Base-by-base conservation (phyloP, 2,329 filamentous ascomycete species). In the Fonsecaea monophora region DNA sequence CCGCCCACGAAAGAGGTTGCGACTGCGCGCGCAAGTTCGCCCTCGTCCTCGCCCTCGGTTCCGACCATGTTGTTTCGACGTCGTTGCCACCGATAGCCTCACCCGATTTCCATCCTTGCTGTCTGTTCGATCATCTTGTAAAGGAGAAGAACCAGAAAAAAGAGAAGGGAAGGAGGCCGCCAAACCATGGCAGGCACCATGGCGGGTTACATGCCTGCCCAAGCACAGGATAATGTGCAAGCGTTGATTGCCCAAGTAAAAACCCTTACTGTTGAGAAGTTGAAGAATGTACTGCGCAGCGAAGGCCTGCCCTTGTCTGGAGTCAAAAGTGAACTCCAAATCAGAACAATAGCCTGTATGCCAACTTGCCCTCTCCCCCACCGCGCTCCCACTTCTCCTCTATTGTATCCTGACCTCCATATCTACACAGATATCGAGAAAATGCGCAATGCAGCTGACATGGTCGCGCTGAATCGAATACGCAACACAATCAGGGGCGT, bases 301-400 rank as follows among this genome's bases (percentile, higher is more conserved):
- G 92, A 96, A 80, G 86, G 88, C 55, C 82, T 96, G 40, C 86
- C 87, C 71, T 90, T 92, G 68, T 91, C 90, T 34, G 95, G 95
- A 21, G 90, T 95, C 74, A 99, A 99, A 83, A 87, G 88, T 38
- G 86, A 91, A 50, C 82, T 98, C 67, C 93, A 97, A 79, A 81
- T 82, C 66, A 89, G 94, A 74, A 91, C 97, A 68, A 87, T 90
- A 70, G 83, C 87, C 66, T 86, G 95, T 98, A 84, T 79, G 91
- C 8, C 48, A 60, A 53, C n/a, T 45, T 56, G 35, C 59, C n/a
- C 32, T 56, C 35, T 25, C 37, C 50, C 25, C 48, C n/a, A 9
- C 10, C 35, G 87, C 64, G 68, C 32, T 40, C 9, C 50, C 53
- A 38, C 58, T 60, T 50, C 21, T 37, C 50, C 30, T 35, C 76